Evolutionary conservation across 306 rosid species (phyloP).

Genomic region (Astragalus membranaceus): DNA sequence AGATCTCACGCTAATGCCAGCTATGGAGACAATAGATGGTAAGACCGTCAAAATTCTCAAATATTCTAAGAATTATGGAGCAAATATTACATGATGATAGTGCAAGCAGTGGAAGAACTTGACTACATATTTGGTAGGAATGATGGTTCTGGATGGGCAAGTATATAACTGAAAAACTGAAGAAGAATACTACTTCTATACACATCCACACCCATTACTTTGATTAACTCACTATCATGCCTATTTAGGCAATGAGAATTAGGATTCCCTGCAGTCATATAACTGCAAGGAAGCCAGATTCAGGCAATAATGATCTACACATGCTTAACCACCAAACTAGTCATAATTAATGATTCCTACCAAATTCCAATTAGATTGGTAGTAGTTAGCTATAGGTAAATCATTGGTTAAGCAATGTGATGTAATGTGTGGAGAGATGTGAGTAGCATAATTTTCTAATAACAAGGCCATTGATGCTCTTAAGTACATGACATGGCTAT

Average conservation of each 20-base stretch:
- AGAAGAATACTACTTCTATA: not conserved
- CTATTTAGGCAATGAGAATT: not conserved
- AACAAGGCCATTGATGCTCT: not conserved
- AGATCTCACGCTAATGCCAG: not conserved
- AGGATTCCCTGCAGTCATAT: too few species aligned
- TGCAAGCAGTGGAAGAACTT: not conserved
- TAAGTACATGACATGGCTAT: not conserved
- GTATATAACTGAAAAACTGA: not conserved
- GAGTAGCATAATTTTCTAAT: not conserved
- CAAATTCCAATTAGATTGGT: not conserved
- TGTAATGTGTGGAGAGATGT: not conserved
- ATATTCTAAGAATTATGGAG: not conserved
- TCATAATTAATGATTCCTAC: not conserved
- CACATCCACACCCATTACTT: not conserved
- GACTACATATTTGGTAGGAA: not conserved
- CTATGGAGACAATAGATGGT: not conserved
- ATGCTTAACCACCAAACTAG: not conserved
- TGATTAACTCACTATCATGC: not conserved
- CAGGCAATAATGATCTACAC: not conserved
- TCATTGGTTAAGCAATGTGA: not conserved
- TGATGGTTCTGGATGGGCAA: not conserved
- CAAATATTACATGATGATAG: conserved; percentile 4
- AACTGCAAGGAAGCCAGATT: not conserved
- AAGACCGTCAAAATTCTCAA: not conserved
- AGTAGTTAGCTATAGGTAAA: not conserved